Base-by-base conservation (phyloP, 805 yeast species). In the Jamesozyma gamospora region DNA sequence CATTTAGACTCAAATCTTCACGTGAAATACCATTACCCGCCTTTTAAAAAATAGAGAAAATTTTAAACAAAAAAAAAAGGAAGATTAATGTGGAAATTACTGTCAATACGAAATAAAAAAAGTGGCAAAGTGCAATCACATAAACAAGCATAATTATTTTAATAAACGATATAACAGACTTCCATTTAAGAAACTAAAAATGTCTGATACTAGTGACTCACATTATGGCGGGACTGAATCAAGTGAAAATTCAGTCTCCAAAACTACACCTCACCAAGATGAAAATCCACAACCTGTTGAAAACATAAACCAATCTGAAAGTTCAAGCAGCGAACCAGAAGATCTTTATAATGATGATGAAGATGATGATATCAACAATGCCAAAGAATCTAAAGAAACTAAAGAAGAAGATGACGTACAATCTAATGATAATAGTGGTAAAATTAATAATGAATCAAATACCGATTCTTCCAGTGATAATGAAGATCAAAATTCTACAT, bases 251-350 rank as follows among this genome's bases (percentile, higher is more conserved):
- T 16, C 11, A 16, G 34, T 12, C 9, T 17, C 4, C 13, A 18
- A 12, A 12, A 7, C 24, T 21, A 21, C 8, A 6, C 8, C 24
- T 21, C 8, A 21, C 8, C 24, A 21, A 21, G 32, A 15, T n/a
- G 32, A 29, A 29, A 16, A 35, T 19, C 9, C 3, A 11, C 33
- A 31, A 31, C 7, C 33, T 17, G 15, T n/a, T 14, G 37, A 35
- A 14, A 24, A 27, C n/a, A 12, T 15, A 4, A 28, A 35, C 24
- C 46, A 39, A 13, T 36, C 37, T 12, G 35, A 26, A 37, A 37
- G 24, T 14, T 28, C 30, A 12, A 36, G 28, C 3, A 32, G 29
- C 14, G 36, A 24, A 30, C 32, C 14, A n/a, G 38, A 38, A 26
- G 32, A 18, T 17, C 16, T 32, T 16, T 19, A 13, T 17, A 18